Percentiles rank a stretch among this genome's conserved stretches.
These are phyloP conservation scores for Carnegiea gigantea DNA, from an alignment of 179 eudicot genomes.

Conservation along the genomic window DNA sequence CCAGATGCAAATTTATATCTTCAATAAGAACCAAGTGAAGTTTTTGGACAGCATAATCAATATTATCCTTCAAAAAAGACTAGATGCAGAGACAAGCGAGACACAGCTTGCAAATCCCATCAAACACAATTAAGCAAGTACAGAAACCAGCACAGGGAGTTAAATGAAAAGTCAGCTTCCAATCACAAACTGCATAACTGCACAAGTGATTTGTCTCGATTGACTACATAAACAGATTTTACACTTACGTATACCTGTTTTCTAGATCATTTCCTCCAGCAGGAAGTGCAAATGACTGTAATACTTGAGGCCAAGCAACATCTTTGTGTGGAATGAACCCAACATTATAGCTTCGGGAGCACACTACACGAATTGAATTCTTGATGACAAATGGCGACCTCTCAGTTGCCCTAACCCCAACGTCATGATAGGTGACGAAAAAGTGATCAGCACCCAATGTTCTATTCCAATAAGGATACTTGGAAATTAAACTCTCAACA, in stretches of 20 bases:
- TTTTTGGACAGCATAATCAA: no score
- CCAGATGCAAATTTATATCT: no score
- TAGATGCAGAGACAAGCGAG: background rate
- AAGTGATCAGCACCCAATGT: slow-evolving; percentile 95
- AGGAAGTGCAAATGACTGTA: slow-evolving; percentile 97
- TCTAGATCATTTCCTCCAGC: slow-evolving; percentile 89
- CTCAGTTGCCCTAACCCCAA: slow-evolving; percentile 93
- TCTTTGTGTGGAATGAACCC: slow-evolving; percentile 96
- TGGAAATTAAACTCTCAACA: slow-evolving; percentile 71
- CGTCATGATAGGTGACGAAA: slow-evolving; percentile 89
- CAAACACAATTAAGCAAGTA: background rate
- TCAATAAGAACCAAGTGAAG: no score
- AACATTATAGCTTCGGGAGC: slow-evolving; percentile 93
- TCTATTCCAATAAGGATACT: slow-evolving; percentile 97
- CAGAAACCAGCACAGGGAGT: background rate
- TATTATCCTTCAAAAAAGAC: no score
- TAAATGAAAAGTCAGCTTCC: background rate
- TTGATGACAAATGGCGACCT: slow-evolving; percentile 76
- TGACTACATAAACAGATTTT: background rate
- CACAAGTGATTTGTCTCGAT: background rate
- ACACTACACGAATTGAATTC: slow-evolving; percentile 88
- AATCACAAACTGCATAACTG: background rate
- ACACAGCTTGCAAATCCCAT: background rate
- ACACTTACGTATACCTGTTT: slow-evolving; percentile 51
- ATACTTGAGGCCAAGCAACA: slow-evolving; percentile 92